Evolutionary conservation across 805 yeast species (phyloP).

Genomic region (Hanseniaspora occidentalis): DNA sequence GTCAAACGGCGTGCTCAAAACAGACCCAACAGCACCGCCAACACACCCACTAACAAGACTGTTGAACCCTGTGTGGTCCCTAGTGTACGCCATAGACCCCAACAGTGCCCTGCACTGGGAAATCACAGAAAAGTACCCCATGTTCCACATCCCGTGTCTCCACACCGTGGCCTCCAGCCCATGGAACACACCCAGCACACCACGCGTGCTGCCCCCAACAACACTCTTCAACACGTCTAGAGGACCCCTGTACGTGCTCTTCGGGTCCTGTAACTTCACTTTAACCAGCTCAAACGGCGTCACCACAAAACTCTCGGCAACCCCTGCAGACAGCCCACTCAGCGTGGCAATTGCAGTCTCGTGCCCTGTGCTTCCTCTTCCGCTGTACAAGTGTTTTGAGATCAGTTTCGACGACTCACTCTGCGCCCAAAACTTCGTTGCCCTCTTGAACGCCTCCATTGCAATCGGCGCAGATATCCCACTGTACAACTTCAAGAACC

Average conservation of each 20-base stretch:
- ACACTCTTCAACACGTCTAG: constrained; percentile 31
- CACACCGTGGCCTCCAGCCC: constrained; percentile 95
- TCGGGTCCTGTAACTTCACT: constrained; percentile 84
- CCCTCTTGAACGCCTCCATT: constrained; percentile 99
- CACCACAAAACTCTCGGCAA: constrained; percentile 90
- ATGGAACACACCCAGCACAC: constrained; percentile 54
- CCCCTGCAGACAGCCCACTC: constrained; percentile 98
- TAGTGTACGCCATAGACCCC: constrained; percentile 64
- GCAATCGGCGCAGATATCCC: constrained; percentile 94
- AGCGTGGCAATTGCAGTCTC: constrained; percentile 61
- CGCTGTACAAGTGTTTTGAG: constrained; percentile 33
- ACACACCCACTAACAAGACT: constrained; percentile 56
- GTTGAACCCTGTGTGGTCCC: constrained; percentile 22
- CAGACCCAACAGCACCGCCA: constrained; percentile 97
- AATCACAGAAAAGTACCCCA: constrained; percentile 93
- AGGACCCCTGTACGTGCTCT: constrained; percentile 72
- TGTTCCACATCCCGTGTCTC: constrained; percentile 97
- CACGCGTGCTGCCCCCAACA: constrained; percentile 67
- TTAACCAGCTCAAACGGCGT: constrained; percentile 96
- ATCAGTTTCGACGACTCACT: constrained; percentile 76
- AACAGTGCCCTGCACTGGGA: constrained; percentile 64
- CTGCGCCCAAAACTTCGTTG: constrained; percentile 95
- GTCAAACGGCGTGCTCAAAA: constrained; percentile 91
- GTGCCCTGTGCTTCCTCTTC: constrained; percentile 4
- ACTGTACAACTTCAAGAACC: constrained; percentile 36